Conservation (phyloP, 768 basidiomycete genomes). For the Boletus pseudopeckii region DNA sequence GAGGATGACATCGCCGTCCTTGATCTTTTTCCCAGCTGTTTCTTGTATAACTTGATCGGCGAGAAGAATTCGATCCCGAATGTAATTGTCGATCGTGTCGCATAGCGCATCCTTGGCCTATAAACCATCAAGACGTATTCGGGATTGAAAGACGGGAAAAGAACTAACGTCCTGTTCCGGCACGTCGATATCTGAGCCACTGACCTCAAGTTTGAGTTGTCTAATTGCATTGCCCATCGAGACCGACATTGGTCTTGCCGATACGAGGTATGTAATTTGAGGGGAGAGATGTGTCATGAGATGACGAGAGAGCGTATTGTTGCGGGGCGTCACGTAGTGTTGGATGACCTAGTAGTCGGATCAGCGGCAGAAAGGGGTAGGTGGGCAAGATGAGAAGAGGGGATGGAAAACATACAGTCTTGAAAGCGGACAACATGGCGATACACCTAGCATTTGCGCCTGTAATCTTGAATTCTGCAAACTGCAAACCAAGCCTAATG, state of each 20-base stretch:
- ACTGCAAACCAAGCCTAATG: slow-evolving; percentile 81
- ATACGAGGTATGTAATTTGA: slow-evolving; percentile 87
- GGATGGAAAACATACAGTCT: slow-evolving; percentile 57
- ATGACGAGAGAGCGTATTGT: slow-evolving; percentile 86
- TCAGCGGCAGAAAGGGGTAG: slow-evolving; percentile 1
- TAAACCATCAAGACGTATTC: slow-evolving; percentile 1
- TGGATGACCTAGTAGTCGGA: slow-evolving; percentile 66
- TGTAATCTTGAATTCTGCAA: slow-evolving; percentile 87
- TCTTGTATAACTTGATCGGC: slow-evolving; percentile 93
- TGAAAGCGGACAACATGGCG: slow-evolving; percentile 86
- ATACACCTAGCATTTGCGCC: slow-evolving; percentile 97
- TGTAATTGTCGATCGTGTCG: slow-evolving; percentile 86
- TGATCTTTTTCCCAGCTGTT: slow-evolving; percentile 88
- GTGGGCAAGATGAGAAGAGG: background rate
- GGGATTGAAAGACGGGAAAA: background rate
- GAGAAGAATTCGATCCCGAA: slow-evolving; percentile 88
- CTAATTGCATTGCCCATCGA: slow-evolving; percentile 95
- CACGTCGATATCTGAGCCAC: slow-evolving; percentile 85
- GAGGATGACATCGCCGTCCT: slow-evolving; percentile 87
- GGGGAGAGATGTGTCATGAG: slow-evolving; percentile 89
- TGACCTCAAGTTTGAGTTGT: slow-evolving; percentile 94
- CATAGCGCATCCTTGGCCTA: slow-evolving; percentile 88
- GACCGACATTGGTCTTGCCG: slow-evolving; percentile 85
- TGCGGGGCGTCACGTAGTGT: slow-evolving; percentile 83
- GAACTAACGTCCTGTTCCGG: slow-evolving; percentile 85